Percentiles rank a stretch among this genome's conserved stretches.
These are phyloP conservation scores for Sarocladiaceae sp. DNA, from an alignment of 2,329 filamentous ascomycete genomes.

Conservation along the genomic window DNA sequence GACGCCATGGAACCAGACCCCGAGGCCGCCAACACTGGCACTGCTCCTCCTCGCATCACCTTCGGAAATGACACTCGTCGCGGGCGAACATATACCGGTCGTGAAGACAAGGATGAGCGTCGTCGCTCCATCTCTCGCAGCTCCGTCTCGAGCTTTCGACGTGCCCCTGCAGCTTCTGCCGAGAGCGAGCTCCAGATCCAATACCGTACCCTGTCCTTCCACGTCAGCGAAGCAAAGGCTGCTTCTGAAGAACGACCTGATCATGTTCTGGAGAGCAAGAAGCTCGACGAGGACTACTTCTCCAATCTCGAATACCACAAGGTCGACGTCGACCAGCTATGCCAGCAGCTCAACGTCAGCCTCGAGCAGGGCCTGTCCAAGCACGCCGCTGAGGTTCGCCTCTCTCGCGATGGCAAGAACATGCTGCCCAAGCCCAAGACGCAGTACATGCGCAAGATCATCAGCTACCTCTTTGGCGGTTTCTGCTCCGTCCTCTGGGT, in stretches of 20 bases:
- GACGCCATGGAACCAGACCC: conserved; percentile 1
- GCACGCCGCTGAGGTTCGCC: conserved; percentile 23
- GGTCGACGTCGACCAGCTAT: conserved; percentile 26
- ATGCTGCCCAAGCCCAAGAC: conserved; percentile 33
- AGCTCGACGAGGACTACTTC: conserved; percentile 37
- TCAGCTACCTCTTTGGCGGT: conserved; percentile 38
- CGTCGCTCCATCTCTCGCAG: conserved; percentile 1
- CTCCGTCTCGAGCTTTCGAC: conserved; percentile 1
- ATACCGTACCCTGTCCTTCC: conserved; percentile 34
- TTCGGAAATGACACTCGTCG: conserved; percentile 2
- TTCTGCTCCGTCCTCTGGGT: conserved; percentile 42
- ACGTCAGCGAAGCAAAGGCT: conserved; percentile 28
- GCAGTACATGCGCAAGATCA: conserved; percentile 34
- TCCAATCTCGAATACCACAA: conserved; percentile 32
- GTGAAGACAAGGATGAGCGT: background rate
- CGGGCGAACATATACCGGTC: background rate
- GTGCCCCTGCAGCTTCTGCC: background rate
- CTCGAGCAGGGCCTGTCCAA: conserved; percentile 27
- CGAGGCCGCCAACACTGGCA: background rate
- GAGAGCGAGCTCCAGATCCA: conserved; percentile 25
- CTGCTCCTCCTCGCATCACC: background rate
- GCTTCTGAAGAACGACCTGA: conserved; percentile 14
- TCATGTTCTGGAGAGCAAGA: conserved; percentile 20
- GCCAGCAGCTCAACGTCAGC: conserved; percentile 32
- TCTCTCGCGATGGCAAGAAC: conserved; percentile 35